phyloP scores from a whole-genome alignment of 352 stramenopile species.

The Pythium myriotylum region DNA sequence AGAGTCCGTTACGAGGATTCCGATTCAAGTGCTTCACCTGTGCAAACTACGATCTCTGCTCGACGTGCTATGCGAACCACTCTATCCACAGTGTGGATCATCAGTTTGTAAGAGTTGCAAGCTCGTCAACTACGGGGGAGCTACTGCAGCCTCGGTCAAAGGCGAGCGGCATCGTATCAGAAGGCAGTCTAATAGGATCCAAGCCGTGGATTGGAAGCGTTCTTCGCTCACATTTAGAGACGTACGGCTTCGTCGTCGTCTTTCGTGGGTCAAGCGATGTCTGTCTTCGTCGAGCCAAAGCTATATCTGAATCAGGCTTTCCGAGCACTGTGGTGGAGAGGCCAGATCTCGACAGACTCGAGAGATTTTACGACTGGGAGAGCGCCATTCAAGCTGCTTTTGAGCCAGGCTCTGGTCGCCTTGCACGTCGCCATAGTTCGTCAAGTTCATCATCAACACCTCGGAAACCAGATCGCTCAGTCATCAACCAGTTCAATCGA shows the following conservation, averaged over 20 bases:
- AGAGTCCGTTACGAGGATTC: slow-evolving; percentile 64
- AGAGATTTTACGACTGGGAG: slow-evolving; percentile 57
- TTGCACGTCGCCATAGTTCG: slow-evolving; percentile 39
- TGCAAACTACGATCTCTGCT: slow-evolving; percentile 78
- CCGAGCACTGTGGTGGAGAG: slow-evolving; percentile 45
- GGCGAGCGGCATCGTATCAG: slow-evolving; percentile 45
- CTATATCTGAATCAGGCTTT: slow-evolving; percentile 45
- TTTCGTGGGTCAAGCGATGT: slow-evolving; percentile 34
- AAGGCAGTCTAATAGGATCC: slow-evolving; percentile 59
- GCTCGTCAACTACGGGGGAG: slow-evolving; percentile 50
- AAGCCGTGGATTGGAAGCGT: slow-evolving; percentile 68
- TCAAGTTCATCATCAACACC: slow-evolving; percentile 13
- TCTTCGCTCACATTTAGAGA: slow-evolving; percentile 43
- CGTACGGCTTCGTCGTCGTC: slow-evolving; percentile 57
- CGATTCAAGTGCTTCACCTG: slow-evolving; percentile 82
- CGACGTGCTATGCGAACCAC: slow-evolving; percentile 61
- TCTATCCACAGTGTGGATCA: slow-evolving; percentile 63
- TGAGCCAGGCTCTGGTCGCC: slow-evolving; percentile 48
- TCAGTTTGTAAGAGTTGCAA: slow-evolving; percentile 61
- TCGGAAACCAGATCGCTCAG: slow-evolving; percentile 37
- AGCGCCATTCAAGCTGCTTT: slow-evolving; percentile 35
- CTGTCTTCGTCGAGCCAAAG: slow-evolving; percentile 41
- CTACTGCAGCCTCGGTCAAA: slow-evolving; percentile 62
- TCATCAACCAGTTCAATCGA: slow-evolving; percentile 49
- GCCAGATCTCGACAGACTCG: slow-evolving; percentile 38